Percentiles rank a stretch among this genome's conserved stretches.
These are phyloP conservation scores for Astrocystis sublimbata DNA, from an alignment of 495 filamentous ascomycete genomes.

Conservation along the genomic window DNA sequence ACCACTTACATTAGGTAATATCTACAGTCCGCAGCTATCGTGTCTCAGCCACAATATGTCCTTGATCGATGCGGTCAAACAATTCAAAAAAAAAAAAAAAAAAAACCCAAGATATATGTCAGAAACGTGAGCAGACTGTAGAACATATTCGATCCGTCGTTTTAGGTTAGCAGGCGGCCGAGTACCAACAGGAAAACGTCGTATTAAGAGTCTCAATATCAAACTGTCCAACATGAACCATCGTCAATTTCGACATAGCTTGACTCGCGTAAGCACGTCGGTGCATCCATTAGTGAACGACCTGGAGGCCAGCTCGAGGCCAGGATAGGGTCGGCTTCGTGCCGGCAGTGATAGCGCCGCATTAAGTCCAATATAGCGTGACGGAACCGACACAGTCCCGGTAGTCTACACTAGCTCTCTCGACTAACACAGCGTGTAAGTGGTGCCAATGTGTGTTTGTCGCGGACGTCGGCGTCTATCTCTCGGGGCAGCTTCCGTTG, in stretches of 20 bases:
- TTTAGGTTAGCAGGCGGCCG: too few relatives aligned
- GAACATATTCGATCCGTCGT: too few relatives aligned
- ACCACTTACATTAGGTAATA: neutral
- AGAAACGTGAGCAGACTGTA: too few relatives aligned
- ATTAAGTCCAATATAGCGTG: slow-evolving; percentile 1
- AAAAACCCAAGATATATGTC: too few relatives aligned
- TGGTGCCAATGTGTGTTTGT: neutral
- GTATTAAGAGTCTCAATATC: neutral
- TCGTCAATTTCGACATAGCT: neutral
- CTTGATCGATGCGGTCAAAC: neutral
- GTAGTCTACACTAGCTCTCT: neutral
- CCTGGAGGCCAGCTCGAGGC: neutral
- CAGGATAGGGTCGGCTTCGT: slow-evolving; percentile 1
- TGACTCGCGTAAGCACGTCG: slow-evolving; percentile 14
- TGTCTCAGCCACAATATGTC: slow-evolving; percentile 10
- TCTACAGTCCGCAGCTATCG: too few relatives aligned
- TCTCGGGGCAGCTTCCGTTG: neutral
- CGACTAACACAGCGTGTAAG: neutral
- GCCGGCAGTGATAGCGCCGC: slow-evolving; percentile 11
- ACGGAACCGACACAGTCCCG: neutral
- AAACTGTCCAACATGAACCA: neutral
- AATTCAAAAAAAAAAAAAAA: too few relatives aligned
- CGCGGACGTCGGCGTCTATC: neutral
- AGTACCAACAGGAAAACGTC: neutral
- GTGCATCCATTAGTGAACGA: slow-evolving; percentile 7